Base-by-base conservation (phyloP, 768 basidiomycete genomes). In the Lyophyllum atratum region DNA sequence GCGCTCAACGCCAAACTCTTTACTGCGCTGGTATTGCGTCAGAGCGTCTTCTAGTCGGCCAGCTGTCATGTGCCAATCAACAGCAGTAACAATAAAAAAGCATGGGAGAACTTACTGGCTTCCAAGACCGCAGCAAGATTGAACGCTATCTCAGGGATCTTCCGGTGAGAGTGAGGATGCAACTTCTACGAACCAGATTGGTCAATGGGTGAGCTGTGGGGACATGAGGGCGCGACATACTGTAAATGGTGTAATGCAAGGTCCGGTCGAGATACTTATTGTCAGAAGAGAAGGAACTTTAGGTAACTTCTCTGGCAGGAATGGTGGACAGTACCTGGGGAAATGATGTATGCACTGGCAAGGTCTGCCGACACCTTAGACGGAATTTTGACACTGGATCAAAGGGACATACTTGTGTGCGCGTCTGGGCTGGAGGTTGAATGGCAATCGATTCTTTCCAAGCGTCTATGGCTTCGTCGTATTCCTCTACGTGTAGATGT, bases 61-160 rank as follows among this genome's bases (percentile, higher is more conserved):
- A 66, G 86, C 92, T 93, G 72, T 58, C 63, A 66, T 42, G 56
- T 44, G 47, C 59, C 49, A 60, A 55, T 63, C 61, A 74, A 68
- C 62, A 71, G 45, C 10, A 56, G 45, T 45, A 49, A 47, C 58
- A 59, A 61, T 51, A 52, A 59, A 39, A 34, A 52, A 19, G 26
- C 17, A 31, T 52, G 31, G 37, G 68, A 66, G 58, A 55, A 80
- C 87, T 64, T 64, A 92, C 93, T 84, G 54, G 93, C 92, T 85
- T 95, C 93, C 58, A 94, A 80, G 64, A 95, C 91, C 44, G 92
- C 93, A 49, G 90, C 93, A 56, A 93, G 83, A 76, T 95, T 95
- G 80, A 93, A 95, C 15, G 90, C 87, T 66, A 94, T 92, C 70
- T 95, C 93, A 70, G 90, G 87, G 77, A n/a, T 95, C 93, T 70